Percentiles rank a stretch among this genome's conserved stretches.
phyloP scores from a whole-genome alignment of 108 stramenopile species.

The Cylindrotheca fusiformis region DNA sequence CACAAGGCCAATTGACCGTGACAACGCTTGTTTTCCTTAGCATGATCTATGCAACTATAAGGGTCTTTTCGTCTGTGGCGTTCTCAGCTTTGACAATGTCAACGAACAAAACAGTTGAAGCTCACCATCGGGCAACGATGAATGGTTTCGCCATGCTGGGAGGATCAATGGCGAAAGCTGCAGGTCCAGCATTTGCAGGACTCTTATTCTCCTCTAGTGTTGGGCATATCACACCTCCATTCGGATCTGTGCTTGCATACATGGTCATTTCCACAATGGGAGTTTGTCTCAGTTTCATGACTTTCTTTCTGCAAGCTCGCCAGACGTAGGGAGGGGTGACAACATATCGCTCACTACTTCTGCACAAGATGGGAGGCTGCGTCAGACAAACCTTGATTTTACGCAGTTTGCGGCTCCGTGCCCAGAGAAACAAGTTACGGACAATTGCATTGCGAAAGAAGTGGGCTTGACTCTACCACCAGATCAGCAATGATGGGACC shows the following conservation, averaged over 20 bases:
- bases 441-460: not conserved
- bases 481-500: too few species aligned
- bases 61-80: constrained; percentile 43
- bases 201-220: constrained; percentile 21
- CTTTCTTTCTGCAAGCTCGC: constrained; percentile 16
- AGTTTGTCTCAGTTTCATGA: constrained; percentile 9
- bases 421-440: not conserved
- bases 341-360: too few species aligned
- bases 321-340: too few species aligned
- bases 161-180: constrained; percentile 49
- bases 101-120: constrained; percentile 58
- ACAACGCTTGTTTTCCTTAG: constrained; percentile 18
- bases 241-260: constrained; percentile 17
- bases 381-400: too few species aligned
- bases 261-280: not conserved
- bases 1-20: not conserved
- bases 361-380: too few species aligned
- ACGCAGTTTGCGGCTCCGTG: not conserved
- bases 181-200: constrained; percentile 61
- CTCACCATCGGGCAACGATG: constrained; percentile 58
- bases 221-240: constrained; percentile 8
- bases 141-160: constrained; percentile 65
- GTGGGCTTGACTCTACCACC: too few species aligned
- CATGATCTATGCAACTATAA: constrained; percentile 30
- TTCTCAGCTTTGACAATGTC: constrained; percentile 57